Conservation (phyloP, 306 rosid genomes). For the Sicyos edulis region DNA sequence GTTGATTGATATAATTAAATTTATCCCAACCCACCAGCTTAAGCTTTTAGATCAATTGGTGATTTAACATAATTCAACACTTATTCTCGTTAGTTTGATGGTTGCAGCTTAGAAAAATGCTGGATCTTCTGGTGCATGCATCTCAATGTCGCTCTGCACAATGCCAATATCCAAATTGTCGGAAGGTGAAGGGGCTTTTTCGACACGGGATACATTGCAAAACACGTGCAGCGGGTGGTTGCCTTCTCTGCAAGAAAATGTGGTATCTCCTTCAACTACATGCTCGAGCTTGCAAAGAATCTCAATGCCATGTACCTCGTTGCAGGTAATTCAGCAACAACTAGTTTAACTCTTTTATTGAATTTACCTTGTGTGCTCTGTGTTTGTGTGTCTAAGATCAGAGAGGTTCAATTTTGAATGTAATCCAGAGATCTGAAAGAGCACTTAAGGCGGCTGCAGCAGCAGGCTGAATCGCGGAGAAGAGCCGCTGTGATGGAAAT, state of each 20-base stretch:
- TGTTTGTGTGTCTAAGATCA: no score
- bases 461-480: slow-evolving; percentile 90
- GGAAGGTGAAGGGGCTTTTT: slow-evolving; percentile 93
- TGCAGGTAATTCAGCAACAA: slow-evolving; percentile 62
- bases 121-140: slow-evolving; percentile 93
- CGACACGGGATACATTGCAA: slow-evolving; percentile 96
- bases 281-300: slow-evolving; percentile 97
- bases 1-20: no score
- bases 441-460: slow-evolving; percentile 89
- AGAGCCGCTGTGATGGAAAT: slow-evolving; percentile 98
- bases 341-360: background rate
- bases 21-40: no score
- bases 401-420: slow-evolving; percentile 1
- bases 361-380: background rate
- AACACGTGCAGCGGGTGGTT: slow-evolving; percentile 89
- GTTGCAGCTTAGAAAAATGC: slow-evolving; percentile 88
- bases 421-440: slow-evolving; percentile 79
- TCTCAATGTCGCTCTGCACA: slow-evolving; percentile 87
- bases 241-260: slow-evolving; percentile 92
- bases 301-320: slow-evolving; percentile 90
- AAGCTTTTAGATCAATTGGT: no score
- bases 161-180: slow-evolving; percentile 93
- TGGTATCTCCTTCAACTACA: slow-evolving; percentile 98
- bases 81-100: slow-evolving; percentile 20
- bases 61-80: no score